A percentile compares a stretch with the other conserved stretches of the same genome.
phyloP scores from a whole-genome alignment of 129 eudicot species.

The Lonicera japonica region DNA sequence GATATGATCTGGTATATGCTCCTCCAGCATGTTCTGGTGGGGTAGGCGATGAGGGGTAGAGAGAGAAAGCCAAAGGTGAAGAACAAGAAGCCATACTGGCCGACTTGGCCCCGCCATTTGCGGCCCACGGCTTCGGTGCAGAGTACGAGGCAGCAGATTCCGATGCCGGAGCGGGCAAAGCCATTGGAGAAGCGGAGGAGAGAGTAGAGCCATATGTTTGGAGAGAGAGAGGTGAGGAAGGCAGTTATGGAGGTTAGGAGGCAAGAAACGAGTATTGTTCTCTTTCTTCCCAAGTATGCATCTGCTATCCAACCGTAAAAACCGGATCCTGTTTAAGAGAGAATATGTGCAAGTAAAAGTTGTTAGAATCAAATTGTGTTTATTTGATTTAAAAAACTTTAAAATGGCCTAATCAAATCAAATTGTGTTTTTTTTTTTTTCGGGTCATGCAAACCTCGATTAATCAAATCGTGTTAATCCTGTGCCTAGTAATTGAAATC shows the following conservation, averaged over 20 bases:
- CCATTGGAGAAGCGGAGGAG: constrained; percentile 35
- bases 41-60: constrained; percentile 39
- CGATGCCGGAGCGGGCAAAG: constrained; percentile 39
- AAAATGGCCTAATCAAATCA: too few species aligned
- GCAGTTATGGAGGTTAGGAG: constrained; percentile 31
- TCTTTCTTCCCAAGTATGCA: constrained; percentile 35
- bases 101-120: constrained; percentile 45
- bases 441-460: too few species aligned
- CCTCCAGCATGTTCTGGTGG: constrained; percentile 34
- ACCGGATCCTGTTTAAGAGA: constrained; percentile 24
- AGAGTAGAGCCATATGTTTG: constrained; percentile 39
- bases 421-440: too few species aligned
- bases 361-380: too few species aligned
- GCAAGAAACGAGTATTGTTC: constrained; percentile 32
- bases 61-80: constrained; percentile 47
- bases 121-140: constrained; percentile 46
- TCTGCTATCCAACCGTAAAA: constrained; percentile 35
- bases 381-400: too few species aligned
- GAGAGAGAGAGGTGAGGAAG: constrained; percentile 33
- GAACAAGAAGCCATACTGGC: constrained; percentile 45
- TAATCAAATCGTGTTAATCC: too few species aligned
- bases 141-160: constrained; percentile 41
- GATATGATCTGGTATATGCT: constrained; percentile 26
- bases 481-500: too few species aligned
- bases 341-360: too few species aligned